Evolutionary conservation across 768 basidiomycete genomes (phyloP), one percentile per base, ranked within the genome.

Genomic region (Calocybe indica): DNA sequence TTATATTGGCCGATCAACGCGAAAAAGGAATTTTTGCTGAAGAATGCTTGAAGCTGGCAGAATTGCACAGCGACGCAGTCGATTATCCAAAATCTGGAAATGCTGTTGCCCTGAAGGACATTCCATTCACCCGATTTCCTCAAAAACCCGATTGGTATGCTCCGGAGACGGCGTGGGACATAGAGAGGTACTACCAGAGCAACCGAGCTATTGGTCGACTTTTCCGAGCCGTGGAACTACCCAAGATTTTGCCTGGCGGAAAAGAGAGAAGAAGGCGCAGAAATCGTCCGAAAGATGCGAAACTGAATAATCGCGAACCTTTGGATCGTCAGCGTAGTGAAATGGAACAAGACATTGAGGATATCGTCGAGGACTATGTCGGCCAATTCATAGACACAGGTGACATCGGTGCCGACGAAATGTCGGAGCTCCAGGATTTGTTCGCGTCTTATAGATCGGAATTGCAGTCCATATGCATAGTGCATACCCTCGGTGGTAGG

Each of bases 101-200:
- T 34, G 71, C 76, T 22, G 75, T 79, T 10, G 57, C 64, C 5
- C 59, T 62, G 14, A 33, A 47, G 1, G 50, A 36, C 11, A 72
- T 83, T 29, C 79, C 84, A 2, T 73, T 60, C 54, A 61, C 70
- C n/a, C 64, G 66, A 13, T 56, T 54, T 40, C 46, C 46, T 1
- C 28, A 35, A 49, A 74, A 62, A 52, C 84, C 83, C 7, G 83
- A 86, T 58, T 85, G 83, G 82, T 69, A 73, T 57, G 82, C 80
- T 2, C 82, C 80, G 12, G 83, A 86, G 61, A 81, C 74, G 0
- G 62, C 65, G 11, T 58, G 54, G 2, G 55, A 68, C 44, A 57
- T 63, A 12, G 57, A 37, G 0, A 60, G 65, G 31, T 80, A 71
- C 59, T 88, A 88, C 54, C 34, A 52, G 40, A 86, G 84, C 55